A percentile compares a stretch with the other conserved stretches of the same genome.
phyloP scores from a whole-genome alignment of 805 yeast genomes.

The Ogataea nonfermentans region DNA sequence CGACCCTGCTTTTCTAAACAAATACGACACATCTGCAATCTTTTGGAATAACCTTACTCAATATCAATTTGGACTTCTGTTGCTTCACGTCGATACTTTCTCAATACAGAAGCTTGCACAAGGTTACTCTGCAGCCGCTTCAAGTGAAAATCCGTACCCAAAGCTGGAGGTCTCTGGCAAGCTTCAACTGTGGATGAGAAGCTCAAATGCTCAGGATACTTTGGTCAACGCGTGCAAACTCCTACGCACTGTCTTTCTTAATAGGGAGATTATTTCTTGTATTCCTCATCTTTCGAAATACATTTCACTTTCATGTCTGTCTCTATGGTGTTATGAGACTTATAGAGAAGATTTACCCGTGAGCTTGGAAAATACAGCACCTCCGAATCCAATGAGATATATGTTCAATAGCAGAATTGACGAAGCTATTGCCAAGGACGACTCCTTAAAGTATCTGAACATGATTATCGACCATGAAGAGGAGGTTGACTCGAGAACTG shows the following conservation, averaged over 20 bases:
- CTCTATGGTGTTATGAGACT: conserved; percentile 21
- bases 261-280: conserved; percentile 22
- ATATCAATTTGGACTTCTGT: conserved; percentile 15
- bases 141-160: conserved; percentile 3
- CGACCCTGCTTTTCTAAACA: conserved; percentile 22
- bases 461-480: conserved; percentile 15
- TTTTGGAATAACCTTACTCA: conserved; percentile 30
- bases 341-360: conserved; percentile 16
- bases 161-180: conserved; percentile 1
- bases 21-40: conserved; percentile 34
- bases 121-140: conserved; percentile 1
- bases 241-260: conserved; percentile 26
- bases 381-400: conserved; percentile 7
- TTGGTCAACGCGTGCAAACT: conserved; percentile 30
- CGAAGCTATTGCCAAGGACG: conserved; percentile 13
- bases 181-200: conserved; percentile 15
- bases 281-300: conserved; percentile 28
- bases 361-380: neutral
- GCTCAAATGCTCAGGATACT: conserved; percentile 11
- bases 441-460: conserved; percentile 19
- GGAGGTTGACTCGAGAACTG: neutral
- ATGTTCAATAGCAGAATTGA: conserved; percentile 6
- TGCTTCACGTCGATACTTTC: conserved; percentile 11
- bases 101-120: conserved; percentile 9
- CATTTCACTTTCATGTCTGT: conserved; percentile 11